Evolutionary conservation across 768 basidiomycete genomes (phyloP), one percentile per base, ranked within the genome.

Genomic region (Tulasnella sp.): DNA sequence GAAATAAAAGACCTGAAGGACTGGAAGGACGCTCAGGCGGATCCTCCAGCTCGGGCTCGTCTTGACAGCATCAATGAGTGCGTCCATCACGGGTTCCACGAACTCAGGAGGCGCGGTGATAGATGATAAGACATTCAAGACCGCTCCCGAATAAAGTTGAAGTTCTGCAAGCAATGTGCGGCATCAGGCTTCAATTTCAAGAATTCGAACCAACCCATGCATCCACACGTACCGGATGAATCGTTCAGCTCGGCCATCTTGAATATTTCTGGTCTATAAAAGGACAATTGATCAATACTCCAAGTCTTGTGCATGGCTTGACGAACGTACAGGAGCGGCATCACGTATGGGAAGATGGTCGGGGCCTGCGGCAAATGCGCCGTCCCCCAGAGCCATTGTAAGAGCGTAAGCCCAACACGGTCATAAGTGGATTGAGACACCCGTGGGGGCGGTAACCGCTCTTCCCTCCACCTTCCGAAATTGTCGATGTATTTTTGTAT

Each of bases 231-330:
- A 59, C 57, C 57, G 27, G 64, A 62, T 42, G 70, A 70, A 54
- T 94, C 92, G 67, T 85, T 91, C 59, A 93, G 77, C 66, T 94
- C 92, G 57, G 89, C 83, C 85, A 94, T 89, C 62, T 81, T 83
- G 67, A 93, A 78, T 60, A 91, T 85, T 69, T 90, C 88, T 38
- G 89, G 89, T 68, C 90, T 92, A 66, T 3, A 43, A 9, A 34
- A 59, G 49, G 59, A 27, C 34, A 53, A 52, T 63, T 56, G 51
- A 62, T 52, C 60, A 7, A 45, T 15, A 17, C 29, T 21, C 3
- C 21, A 31, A 15, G 27, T 2, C 29, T 17, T n/a, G 4, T 9
- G 10, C 21, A 48, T 60, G n/a, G n/a, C n/a, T n/a, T n/a, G n/a
- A 59, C 60, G 34, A 63, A 77, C 87, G 61, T 62, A 92, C 87